Evolutionary conservation across 2,329 filamentous ascomycete species (phyloP).

Genomic region (Aspergillus quadricinctus): DNA sequence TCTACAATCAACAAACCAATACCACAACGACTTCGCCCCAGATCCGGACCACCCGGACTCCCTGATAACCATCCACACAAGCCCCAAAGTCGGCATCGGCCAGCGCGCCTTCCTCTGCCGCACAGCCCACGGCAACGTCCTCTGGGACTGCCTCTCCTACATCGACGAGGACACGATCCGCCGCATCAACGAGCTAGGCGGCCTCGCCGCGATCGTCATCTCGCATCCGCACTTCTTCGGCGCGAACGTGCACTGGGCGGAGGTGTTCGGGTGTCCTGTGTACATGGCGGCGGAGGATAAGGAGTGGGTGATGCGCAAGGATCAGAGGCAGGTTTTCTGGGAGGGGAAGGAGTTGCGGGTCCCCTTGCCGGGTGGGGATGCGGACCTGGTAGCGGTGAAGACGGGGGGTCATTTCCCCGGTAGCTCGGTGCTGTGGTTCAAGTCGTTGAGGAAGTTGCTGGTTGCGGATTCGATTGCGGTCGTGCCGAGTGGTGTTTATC

Average conservation of each 20-base stretch:
- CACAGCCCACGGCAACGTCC: slow-evolving; percentile 63
- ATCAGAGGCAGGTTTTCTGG: slow-evolving; percentile 26
- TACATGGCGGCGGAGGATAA: slow-evolving; percentile 64
- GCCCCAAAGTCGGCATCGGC: slow-evolving; percentile 65
- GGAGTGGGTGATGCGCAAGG: slow-evolving; percentile 56
- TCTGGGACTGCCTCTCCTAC: slow-evolving; percentile 74
- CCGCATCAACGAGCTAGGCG: slow-evolving; percentile 57
- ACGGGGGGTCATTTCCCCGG: slow-evolving; percentile 78
- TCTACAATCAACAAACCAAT: slow-evolving; percentile 16
- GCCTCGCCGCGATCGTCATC: slow-evolving; percentile 67
- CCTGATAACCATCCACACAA: slow-evolving; percentile 25
- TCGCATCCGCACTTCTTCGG: slow-evolving; percentile 80
- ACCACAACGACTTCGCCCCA: slow-evolving; percentile 20
- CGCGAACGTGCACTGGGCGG: slow-evolving; percentile 70
- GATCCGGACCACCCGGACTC: slow-evolving; percentile 9
- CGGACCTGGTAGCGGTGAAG: slow-evolving; percentile 57
- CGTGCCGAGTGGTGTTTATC: slow-evolving; percentile 48
- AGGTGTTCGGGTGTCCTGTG: slow-evolving; percentile 64
- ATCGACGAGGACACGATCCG: slow-evolving; percentile 61
- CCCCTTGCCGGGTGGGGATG: background rate
- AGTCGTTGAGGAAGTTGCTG: slow-evolving; percentile 58
- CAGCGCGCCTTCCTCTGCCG: slow-evolving; percentile 67
- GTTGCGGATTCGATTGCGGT: slow-evolving; percentile 74
- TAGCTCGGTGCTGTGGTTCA: slow-evolving; percentile 62
- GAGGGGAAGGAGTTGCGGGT: slow-evolving; percentile 38